Base-by-base conservation (phyloP, 2,329 filamentous ascomycete genomes). In the Venturia carpophila region DNA sequence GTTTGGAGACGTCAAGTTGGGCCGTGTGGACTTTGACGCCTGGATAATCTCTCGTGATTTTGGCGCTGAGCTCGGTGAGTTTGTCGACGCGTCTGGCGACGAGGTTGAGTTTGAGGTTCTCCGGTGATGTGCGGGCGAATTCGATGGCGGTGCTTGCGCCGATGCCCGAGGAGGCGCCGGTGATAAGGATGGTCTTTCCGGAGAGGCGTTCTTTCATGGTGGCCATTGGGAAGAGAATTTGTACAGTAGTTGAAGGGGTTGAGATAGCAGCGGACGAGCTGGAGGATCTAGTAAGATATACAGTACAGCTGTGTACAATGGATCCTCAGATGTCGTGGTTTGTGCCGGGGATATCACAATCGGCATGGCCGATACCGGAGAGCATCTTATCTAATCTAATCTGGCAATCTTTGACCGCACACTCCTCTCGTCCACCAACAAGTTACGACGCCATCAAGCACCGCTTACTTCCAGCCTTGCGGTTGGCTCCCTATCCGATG, bases 91-190 rank as follows among this genome's bases (percentile, higher is more conserved):
- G 86, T 37, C 94, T 85, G n/a, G 94, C 94, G 7, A 94, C 94
- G 66, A 97, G 78, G 70, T 97, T 87, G 62, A 99, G 82, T 74
- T 89, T 91, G 69, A 97, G 82, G 74, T 89, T 84, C 65, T 87
- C 83, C 9, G 91, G 91, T 27, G 89, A 84, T 1, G 92, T 93
- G 66, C 91, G 86, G 34, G 94, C 94, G 73, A 97, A 99, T 76
- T 97, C 94, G 69, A 94, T 80, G n/a, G 93, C 94, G 21, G 84
- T 88, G 70, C 84, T 85, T 65, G 83, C 85, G 30, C 94, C 94
- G 76, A 99, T 97, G 68, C 94, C 94, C 24, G 91, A 95, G 4
- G 89, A 94, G 41, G 94, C 94, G 65, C 94, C 94, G 5, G 94
- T 97, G 68, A 99, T 84, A 66, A 97, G 78, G 66, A 97, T 82